Percentiles rank a stretch among this genome's conserved stretches.
Evolutionary conservation across 2,329 filamentous ascomycete species (phyloP).

Genomic region (Trichoderma sp.): DNA sequence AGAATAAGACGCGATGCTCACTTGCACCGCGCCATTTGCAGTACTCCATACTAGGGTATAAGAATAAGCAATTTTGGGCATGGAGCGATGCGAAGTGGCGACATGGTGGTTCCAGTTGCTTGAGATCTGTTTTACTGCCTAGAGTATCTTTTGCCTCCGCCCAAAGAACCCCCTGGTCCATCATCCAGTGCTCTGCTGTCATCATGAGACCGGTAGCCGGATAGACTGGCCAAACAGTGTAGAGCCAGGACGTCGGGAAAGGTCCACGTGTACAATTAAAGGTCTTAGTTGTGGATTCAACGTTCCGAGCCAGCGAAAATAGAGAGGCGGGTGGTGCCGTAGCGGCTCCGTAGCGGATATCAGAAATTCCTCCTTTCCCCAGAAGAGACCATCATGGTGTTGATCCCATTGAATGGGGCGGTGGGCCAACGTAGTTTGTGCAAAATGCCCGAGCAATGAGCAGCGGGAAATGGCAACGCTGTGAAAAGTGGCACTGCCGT

Average conservation of each 20-base stretch:
- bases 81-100: not conserved
- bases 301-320: not conserved
- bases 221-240: not conserved
- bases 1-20: not conserved
- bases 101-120: not conserved
- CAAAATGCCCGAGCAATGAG: not conserved
- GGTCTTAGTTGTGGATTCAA: not conserved
- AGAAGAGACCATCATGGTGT: not conserved
- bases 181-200: not conserved
- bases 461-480: not conserved
- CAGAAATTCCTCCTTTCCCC: not conserved
- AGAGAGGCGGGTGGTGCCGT: constrained; percentile 14
- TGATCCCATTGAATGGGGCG: not conserved
- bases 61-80: not conserved
- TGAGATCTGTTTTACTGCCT: not conserved
- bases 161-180: not conserved
- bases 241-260: not conserved
- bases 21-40: not conserved
- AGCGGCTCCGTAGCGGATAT: constrained; percentile 2
- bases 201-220: not conserved
- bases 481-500: not conserved
- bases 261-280: not conserved
- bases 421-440: not conserved
- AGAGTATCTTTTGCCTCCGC: too few species aligned
- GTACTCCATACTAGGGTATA: not conserved